A percentile compares a stretch with the other conserved stretches of the same genome.
Conservation (phyloP, 306 rosid species). For the Castanopsis chinensis region DNA sequence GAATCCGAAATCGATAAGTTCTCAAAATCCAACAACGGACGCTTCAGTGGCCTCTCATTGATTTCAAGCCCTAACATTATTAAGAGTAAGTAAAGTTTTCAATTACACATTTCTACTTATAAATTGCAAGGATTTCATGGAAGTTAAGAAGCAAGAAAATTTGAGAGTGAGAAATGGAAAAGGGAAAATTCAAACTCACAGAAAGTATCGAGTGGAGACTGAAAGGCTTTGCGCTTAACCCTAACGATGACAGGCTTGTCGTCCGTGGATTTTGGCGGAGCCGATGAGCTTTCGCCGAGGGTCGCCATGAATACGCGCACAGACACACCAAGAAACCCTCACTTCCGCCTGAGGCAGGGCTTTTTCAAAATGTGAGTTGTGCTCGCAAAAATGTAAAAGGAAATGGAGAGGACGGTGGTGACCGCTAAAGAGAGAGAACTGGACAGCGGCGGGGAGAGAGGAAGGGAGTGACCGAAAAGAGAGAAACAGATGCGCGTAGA, state of each 20-base stretch:
- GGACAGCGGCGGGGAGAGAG: too few species aligned
- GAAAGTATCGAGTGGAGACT: conserved; percentile 73
- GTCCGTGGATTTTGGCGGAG: conserved; percentile 27
- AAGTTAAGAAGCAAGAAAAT: neutral
- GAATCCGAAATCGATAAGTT: conserved; percentile 58
- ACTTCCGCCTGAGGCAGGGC: neutral
- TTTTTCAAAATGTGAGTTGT: too few species aligned
- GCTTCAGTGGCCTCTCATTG: conserved; percentile 80
- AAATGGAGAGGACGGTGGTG: too few species aligned
- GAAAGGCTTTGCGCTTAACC: conserved; percentile 80
- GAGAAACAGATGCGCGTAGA: too few species aligned
- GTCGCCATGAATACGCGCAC: conserved; percentile 23
- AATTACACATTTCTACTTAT: too few species aligned
- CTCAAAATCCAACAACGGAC: conserved; percentile 70
- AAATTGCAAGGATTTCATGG: neutral
- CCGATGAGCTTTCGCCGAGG: conserved; percentile 60
- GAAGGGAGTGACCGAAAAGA: too few species aligned
- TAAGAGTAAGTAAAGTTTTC: too few species aligned
- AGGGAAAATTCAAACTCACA: conserved; percentile 37
- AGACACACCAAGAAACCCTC: neutral
- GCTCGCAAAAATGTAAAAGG: too few species aligned
- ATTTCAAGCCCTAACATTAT: conserved; percentile 72
- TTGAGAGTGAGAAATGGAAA: neutral
- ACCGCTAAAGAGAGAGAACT: too few species aligned
- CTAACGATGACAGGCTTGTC: conserved; percentile 74